Evolutionary conservation across 2,329 filamentous ascomycete genomes (phyloP).

Genomic region (Trichoderma citrinoviride): DNA sequence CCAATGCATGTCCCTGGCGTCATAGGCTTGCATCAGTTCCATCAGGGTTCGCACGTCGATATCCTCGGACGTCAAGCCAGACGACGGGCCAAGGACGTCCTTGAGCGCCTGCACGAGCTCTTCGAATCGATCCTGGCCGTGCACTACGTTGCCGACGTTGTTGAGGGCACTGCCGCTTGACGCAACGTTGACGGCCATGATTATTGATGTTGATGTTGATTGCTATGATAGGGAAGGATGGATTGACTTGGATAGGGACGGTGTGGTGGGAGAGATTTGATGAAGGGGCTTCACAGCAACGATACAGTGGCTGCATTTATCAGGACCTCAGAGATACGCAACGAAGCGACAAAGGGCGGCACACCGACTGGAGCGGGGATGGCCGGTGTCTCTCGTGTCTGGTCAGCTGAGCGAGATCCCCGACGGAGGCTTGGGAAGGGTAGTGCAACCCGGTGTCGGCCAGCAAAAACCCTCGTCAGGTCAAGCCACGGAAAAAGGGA

Average conservation of each 20-base stretch:
- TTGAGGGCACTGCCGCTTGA: conserved; percentile 28
- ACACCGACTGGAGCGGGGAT: conserved; percentile 32
- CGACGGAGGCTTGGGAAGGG: background rate
- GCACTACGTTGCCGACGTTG: conserved; percentile 27
- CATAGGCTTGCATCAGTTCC: conserved; percentile 70
- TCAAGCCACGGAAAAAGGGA: conserved; percentile 4
- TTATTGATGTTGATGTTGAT: conserved; percentile 27
- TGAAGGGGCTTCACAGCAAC: background rate
- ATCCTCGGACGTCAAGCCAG: conserved; percentile 77
- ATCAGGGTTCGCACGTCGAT: conserved; percentile 72
- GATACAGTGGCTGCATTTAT: conserved; percentile 5
- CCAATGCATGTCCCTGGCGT: conserved; percentile 70
- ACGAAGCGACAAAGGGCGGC: conserved; percentile 27
- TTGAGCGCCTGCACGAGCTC: conserved; percentile 71
- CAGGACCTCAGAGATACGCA: background rate
- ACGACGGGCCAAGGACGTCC: conserved; percentile 71
- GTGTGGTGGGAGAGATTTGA: conserved; percentile 14
- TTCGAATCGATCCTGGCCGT: conserved; percentile 54
- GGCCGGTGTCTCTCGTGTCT: conserved; percentile 23
- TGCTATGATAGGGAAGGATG: background rate
- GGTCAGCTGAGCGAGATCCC: conserved; percentile 25
- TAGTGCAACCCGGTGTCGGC: conserved; percentile 20
- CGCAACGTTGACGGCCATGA: conserved; percentile 39
- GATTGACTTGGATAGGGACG: background rate
- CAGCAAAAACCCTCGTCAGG: conserved; percentile 22